Conservation (phyloP, 768 basidiomycete species). For the Lactarius indigo region DNA sequence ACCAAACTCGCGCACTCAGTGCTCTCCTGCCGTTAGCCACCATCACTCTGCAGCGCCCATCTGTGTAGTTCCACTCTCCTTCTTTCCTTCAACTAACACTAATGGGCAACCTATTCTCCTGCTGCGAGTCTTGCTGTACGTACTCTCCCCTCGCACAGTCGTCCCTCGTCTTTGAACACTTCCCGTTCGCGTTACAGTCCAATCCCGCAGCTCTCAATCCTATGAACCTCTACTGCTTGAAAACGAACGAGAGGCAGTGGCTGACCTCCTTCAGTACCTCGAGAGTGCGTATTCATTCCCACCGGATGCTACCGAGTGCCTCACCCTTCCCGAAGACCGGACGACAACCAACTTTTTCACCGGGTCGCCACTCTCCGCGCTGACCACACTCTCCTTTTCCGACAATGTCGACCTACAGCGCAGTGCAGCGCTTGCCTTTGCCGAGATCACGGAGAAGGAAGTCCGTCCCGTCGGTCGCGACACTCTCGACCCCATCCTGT, state of each 20-base stretch:
- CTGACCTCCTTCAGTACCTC: conserved; percentile 93
- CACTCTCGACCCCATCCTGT: conserved; percentile 96
- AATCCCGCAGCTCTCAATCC: conserved; percentile 77
- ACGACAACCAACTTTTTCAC: conserved; percentile 98
- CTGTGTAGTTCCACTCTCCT: conserved; percentile 1
- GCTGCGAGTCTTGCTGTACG: conserved; percentile 83
- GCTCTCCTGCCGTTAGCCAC: conserved; percentile 12
- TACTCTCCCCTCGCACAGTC: conserved; percentile 24
- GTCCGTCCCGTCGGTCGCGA: conserved; percentile 95
- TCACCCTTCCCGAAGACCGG: conserved; percentile 63
- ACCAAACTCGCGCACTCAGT: background rate
- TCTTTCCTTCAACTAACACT: conserved; percentile 4
- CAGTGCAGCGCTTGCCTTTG: conserved; percentile 96
- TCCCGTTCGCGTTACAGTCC: conserved; percentile 45
- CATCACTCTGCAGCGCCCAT: conserved; percentile 15
- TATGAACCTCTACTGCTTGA: conserved; percentile 86
- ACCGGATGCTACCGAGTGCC: background rate
- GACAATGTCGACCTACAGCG: conserved; percentile 99
- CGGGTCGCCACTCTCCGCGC: conserved; percentile 85
- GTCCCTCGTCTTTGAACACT: conserved; percentile 7
- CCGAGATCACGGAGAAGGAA: conserved; percentile 99
- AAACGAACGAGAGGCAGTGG: conserved; percentile 96
- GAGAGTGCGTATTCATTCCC: conserved; percentile 66
- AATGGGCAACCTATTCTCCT: conserved; percentile 78
- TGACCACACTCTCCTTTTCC: conserved; percentile 96